A percentile compares a stretch with the other conserved stretches of the same genome.
phyloP scores from a whole-genome alignment of 192 early-diverging fungal species.

The Entomortierella chlamydospora region DNA sequence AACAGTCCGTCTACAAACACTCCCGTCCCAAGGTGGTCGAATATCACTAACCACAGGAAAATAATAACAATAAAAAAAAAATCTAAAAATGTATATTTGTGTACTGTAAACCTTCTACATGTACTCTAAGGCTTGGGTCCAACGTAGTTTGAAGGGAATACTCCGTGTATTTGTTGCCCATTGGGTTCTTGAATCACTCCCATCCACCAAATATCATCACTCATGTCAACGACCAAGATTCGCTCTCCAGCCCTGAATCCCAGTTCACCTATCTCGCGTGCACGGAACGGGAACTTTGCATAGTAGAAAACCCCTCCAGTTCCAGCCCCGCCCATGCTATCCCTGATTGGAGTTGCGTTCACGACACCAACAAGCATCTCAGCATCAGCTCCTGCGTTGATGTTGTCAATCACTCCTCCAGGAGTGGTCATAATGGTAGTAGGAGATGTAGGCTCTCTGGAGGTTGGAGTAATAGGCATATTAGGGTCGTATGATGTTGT shows the following conservation, averaged over 20 bases:
- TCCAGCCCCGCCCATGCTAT: conserved; percentile 20
- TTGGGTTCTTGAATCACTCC: conserved; percentile 70
- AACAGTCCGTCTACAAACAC: no score
- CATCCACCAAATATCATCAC: conserved; percentile 89
- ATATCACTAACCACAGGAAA: neutral
- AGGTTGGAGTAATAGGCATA: neutral
- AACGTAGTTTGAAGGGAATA: conserved; percentile 85
- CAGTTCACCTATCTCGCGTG: conserved; percentile 81
- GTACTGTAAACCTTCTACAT: no score
- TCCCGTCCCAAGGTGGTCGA: no score
- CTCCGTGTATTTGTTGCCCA: conserved; percentile 69
- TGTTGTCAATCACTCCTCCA: conserved; percentile 1
- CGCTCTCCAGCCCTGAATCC: conserved; percentile 75
- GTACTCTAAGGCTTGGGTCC: conserved; percentile 14
- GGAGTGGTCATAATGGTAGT: conserved; percentile 35
- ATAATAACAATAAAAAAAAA: neutral
- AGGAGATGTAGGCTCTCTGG: conserved; percentile 18
- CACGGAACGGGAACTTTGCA: conserved; percentile 78
- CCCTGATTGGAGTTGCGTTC: neutral
- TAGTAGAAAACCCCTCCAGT: conserved; percentile 59
- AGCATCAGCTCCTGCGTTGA: neutral
- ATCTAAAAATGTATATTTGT: no score
- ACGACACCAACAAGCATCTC: neutral
- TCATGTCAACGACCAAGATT: conserved; percentile 80
- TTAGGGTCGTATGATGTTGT: conserved; percentile 11